Evolutionary conservation across 192 early-diverging fungal genomes (phyloP), one percentile per base, ranked within the genome.

Genomic region (Piromyces finnis): DNA sequence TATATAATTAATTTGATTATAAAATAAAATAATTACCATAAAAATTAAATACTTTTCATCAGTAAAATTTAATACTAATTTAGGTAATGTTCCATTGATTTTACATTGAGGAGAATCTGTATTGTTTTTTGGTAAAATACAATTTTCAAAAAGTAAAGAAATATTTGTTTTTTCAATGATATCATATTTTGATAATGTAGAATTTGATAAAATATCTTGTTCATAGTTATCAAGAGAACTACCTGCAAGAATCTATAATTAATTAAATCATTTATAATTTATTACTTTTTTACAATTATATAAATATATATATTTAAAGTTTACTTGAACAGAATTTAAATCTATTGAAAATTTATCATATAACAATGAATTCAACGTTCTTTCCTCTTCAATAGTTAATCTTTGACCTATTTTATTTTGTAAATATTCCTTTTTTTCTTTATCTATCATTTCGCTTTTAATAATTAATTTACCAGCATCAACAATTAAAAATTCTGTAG

Each of bases 401-500:
- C 86, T 88, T 15, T 88, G 82, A 35, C 88, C 89, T 59, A 92
- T 87, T 82, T 93, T 93, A 16, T 86, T 83, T 81, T 94, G 92
- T 27, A 95, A 82, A 22, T 91, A 88, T 16, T 89, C 86, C 28
- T 94, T 89, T 26, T 86, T 87, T 16, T 90, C 87, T 78, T 90
- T 90, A 51, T 90, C 88, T 1, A 94, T 93, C 32, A 96, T 84
- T 78, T 96, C 92, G 77, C 93, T 95, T 82, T 94, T 91, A 13
- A 99, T 92, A 29, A 91, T 88, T 80, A 99, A 93, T 79, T 94
- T 94, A 78, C 98, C 98, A 27, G 94, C 94, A 84, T 99, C 97
- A 27, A 99, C 83, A 3, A 97, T 93, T n/a, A 68, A 68, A 22
- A 95, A 87, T 11, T 96, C 93, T 78, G 88, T 84, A 26, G 92